phyloP scores from a whole-genome alignment of 345 rosid genomes.

The Heritiera littoralis region DNA sequence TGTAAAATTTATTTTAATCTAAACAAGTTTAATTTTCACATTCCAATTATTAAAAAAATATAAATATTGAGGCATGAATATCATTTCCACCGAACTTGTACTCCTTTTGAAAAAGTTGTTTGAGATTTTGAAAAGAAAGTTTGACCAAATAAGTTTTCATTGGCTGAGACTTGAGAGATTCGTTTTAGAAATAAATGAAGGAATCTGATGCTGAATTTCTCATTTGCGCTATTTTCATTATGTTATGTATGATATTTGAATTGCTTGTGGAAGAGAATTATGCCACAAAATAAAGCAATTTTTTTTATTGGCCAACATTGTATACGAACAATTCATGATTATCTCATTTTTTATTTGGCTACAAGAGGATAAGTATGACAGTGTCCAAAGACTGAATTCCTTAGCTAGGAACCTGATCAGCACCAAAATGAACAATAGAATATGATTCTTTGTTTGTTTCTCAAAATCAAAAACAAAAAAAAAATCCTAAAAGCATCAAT shows the following conservation, averaged over 20 bases:
- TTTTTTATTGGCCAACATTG: neutral
- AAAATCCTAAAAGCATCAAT: too few species aligned
- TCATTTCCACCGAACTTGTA: too few species aligned
- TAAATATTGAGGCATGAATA: too few species aligned
- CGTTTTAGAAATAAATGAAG: neutral
- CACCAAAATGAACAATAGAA: neutral
- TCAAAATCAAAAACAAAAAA: too few species aligned
- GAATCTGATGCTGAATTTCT: too few species aligned
- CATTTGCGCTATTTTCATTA: too few species aligned
- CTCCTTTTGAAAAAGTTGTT: too few species aligned
- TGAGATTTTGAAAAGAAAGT: too few species aligned
- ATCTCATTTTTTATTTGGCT: neutral
- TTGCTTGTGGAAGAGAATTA: neutral
- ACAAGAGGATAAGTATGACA: neutral
- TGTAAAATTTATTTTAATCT: too few species aligned
- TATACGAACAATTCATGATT: neutral
- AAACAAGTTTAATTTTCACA: too few species aligned
- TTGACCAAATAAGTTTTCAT: neutral
- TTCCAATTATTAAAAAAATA: too few species aligned
- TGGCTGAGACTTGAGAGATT: neutral
- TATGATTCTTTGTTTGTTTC: too few species aligned
- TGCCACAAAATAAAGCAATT: neutral
- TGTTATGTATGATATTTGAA: neutral
- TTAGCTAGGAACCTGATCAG: neutral
- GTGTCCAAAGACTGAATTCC: neutral